Evolutionary conservation across 768 basidiomycete genomes (phyloP).

Genomic region (Piloderma croceum): DNA sequence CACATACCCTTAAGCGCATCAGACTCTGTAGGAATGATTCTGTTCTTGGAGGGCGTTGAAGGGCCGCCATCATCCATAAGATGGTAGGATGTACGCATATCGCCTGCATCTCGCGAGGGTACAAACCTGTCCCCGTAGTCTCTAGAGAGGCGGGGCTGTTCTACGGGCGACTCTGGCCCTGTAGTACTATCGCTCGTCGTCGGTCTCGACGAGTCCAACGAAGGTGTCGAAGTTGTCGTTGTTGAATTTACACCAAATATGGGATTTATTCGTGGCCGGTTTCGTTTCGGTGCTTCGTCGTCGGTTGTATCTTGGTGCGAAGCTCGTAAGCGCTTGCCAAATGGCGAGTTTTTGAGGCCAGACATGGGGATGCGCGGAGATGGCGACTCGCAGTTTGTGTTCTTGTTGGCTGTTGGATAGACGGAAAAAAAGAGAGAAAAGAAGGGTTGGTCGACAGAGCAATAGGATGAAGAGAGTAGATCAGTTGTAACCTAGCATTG

Average conservation of each 20-base stretch:
- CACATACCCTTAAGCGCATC: conserved; percentile 69
- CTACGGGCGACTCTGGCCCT: conserved; percentile 39
- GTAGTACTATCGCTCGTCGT: conserved; percentile 48
- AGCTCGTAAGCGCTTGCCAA: conserved; percentile 77
- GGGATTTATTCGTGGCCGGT: conserved; percentile 46
- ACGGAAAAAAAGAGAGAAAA: background rate
- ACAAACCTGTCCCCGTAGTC: conserved; percentile 64
- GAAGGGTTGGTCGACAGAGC: background rate
- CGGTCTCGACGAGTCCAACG: conserved; percentile 47
- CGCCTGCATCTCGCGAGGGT: conserved; percentile 52
- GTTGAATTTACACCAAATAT: conserved; percentile 44
- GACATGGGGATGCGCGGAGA: too few species aligned
- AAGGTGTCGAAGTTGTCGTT: conserved; percentile 41
- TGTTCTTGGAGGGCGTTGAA: conserved; percentile 53
- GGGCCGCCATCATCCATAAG: conserved; percentile 51
- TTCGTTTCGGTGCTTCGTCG: conserved; percentile 52
- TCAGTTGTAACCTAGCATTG: too few species aligned
- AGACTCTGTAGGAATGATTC: conserved; percentile 62
- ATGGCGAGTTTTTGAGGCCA: conserved; percentile 77
- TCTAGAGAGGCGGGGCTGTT: conserved; percentile 25
- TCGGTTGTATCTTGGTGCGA: conserved; percentile 50
- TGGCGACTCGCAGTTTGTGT: background rate
- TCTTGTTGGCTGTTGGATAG: background rate
- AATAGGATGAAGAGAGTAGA: background rate
- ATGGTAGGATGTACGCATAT: conserved; percentile 58